Evolutionary conservation across 768 basidiomycete genomes (phyloP).

Genomic region (Psilocybe subaeruginosa): DNA sequence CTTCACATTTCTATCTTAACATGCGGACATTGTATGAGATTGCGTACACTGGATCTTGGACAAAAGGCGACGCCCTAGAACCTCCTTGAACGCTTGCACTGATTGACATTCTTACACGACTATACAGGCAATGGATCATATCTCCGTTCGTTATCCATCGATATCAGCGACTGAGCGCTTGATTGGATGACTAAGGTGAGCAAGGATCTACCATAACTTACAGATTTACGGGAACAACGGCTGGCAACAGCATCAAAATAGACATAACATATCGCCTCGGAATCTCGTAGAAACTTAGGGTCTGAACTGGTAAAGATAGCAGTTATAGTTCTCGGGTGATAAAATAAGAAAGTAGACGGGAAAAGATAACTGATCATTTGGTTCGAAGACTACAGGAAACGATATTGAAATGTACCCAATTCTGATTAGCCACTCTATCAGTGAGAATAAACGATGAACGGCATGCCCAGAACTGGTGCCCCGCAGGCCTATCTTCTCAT

Average conservation of each 20-base stretch:
- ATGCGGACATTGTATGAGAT: not conserved
- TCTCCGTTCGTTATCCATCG: not conserved
- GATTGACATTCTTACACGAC: no score
- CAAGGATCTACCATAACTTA: no score
- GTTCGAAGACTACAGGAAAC: not conserved
- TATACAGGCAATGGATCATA: not conserved
- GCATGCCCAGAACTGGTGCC: constrained; percentile 71
- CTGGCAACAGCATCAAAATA: not conserved
- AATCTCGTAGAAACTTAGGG: no score
- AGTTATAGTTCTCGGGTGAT: no score
- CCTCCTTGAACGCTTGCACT: no score
- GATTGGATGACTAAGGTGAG: no score
- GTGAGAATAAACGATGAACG: constrained; percentile 48
- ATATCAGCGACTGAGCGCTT: not conserved
- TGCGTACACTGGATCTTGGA: no score
- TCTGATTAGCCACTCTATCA: constrained; percentile 74
- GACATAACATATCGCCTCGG: not conserved
- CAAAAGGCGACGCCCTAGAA: no score
- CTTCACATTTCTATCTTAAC: constrained; percentile 24
- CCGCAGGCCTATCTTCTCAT: constrained; percentile 49
- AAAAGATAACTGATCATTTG: no score
- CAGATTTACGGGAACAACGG: not conserved
- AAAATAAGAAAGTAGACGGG: no score
- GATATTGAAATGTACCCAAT: constrained; percentile 49
- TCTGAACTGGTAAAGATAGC: no score